Evolutionary conservation across 768 basidiomycete genomes (phyloP), one percentile per base, ranked within the genome.

Genomic region (Lentinula aciculospora): DNA sequence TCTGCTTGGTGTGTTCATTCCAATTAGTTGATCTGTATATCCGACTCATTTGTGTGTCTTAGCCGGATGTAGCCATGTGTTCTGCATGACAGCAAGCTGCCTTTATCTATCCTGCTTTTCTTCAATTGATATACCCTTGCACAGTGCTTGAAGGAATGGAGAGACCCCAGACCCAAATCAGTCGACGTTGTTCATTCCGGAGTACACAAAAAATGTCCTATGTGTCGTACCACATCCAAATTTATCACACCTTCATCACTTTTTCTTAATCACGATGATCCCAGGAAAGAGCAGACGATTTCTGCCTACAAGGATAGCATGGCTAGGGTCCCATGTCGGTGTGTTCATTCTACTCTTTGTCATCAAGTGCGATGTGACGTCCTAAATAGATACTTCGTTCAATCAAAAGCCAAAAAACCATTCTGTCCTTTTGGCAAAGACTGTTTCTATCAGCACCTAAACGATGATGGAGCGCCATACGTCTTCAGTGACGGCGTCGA

Each of bases 131-230:
- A 59, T 34, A 64, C 45, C 63, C 48, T 45, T 44, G 49, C 13
- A 27, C 62, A 91, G 86, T 93, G 91, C 66, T 88, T 93, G 59
- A 84, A 83, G 44, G 81, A 82, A 64, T 93, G 91, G 91, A 82
- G 91, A 27, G 81, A 82, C 61, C 79, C 79, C n/a, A 65, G 68
- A 8, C 79, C 75, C 19, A 86, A 83, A 66, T 71, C 74, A 2
- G 66, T 67, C 0, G 85, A 84, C 56, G 67, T 81, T 5, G 67
- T 81, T 23, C 69, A 73, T 9, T 83, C 85, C 4, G 81, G 80
- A 21, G 83, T 79, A 53, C 85, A 79, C 61, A 92, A 92, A 74
- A 83, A 79, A 44, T 93, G 91, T 65, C 90, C 91, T 0, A 83
- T 89, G 73, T 92, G 90, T 66, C 85, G 91, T 31, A 68, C 77